phyloP scores from a whole-genome alignment of 2,329 filamentous ascomycete genomes.

The Calonectria pteridis region DNA sequence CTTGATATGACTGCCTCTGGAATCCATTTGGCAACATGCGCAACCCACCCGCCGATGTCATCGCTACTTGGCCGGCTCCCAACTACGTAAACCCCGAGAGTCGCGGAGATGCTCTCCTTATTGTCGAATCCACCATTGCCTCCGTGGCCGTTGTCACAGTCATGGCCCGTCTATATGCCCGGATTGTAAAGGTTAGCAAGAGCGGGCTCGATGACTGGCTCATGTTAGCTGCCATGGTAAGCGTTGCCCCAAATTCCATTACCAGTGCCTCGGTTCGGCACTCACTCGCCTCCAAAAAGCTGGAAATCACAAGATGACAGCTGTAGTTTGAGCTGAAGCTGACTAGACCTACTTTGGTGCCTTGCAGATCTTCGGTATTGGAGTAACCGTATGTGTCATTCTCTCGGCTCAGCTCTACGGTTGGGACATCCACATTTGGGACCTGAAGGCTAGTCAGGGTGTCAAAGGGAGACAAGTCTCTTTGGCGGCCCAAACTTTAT shows the following conservation, averaged over 20 bases:
- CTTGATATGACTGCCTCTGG: slow-evolving; percentile 15
- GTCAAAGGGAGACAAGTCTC: slow-evolving; percentile 52
- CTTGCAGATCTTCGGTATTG: slow-evolving; percentile 49
- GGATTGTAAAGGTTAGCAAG: slow-evolving; percentile 49
- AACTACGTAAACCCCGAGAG: slow-evolving; percentile 54
- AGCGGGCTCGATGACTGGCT: slow-evolving; percentile 56
- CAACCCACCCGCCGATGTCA: slow-evolving; percentile 51
- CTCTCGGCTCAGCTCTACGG: slow-evolving; percentile 52
- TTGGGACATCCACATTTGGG: slow-evolving; percentile 55
- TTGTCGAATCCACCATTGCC: slow-evolving; percentile 52
- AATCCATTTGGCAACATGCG: slow-evolving; percentile 45
- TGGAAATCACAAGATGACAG: neutral
- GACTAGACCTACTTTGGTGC: slow-evolving; percentile 8
- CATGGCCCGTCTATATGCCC: slow-evolving; percentile 53
- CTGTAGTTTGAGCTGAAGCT: slow-evolving; percentile 6
- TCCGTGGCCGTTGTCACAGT: slow-evolving; percentile 51
- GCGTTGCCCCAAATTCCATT: slow-evolving; percentile 12
- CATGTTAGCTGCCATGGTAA: slow-evolving; percentile 55
- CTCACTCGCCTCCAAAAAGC: neutral
- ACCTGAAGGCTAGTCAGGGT: slow-evolving; percentile 45
- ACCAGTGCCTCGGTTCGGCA: slow-evolving; percentile 23
- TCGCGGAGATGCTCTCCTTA: slow-evolving; percentile 53
- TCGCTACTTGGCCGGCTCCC: slow-evolving; percentile 53
- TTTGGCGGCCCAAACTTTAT: slow-evolving; percentile 55
- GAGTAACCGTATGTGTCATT: slow-evolving; percentile 51